A percentile compares a stretch with the other conserved stretches of the same genome.
Evolutionary conservation across 2,329 filamentous ascomycete genomes (phyloP).

Genomic region (Tolypocladium nubicola): DNA sequence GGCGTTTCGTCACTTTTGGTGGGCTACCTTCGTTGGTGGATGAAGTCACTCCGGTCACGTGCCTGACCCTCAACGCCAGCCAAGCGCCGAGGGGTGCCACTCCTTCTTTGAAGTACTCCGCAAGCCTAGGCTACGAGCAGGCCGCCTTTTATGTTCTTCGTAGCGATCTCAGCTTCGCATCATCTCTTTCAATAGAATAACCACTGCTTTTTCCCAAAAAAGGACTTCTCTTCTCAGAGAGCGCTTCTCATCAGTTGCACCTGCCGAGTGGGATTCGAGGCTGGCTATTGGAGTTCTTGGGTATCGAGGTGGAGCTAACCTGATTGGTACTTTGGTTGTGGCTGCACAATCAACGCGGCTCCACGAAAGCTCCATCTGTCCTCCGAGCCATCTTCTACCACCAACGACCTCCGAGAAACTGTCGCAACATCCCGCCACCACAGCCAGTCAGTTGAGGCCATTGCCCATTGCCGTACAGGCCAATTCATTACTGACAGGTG

Average conservation of each 20-base stretch:
- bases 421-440: neutral
- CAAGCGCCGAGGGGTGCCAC: neutral
- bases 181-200: neutral
- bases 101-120: neutral
- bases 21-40: constrained; percentile 10
- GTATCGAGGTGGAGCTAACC: neutral
- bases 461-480: neutral
- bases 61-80: constrained; percentile 3
- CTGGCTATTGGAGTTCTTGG: neutral
- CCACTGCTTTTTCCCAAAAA: no score
- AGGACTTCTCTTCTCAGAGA: neutral
- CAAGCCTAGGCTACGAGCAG: neutral
- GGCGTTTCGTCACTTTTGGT: constrained; percentile 9
- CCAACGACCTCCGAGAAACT: neutral
- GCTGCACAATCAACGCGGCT: neutral
- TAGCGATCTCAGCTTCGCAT: neutral
- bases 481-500: neutral
- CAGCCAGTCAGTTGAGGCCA: neutral
- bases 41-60: constrained; percentile 17
- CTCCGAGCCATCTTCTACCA: constrained; percentile 1
- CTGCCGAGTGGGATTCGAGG: neutral
- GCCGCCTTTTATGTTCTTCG: neutral
- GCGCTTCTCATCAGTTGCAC: no score
- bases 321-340: neutral
- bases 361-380: constrained; percentile 10